These are phyloP conservation scores for Bremia lactucae DNA, from an alignment of 352 stramenopile genomes.

Conservation along the genomic window DNA sequence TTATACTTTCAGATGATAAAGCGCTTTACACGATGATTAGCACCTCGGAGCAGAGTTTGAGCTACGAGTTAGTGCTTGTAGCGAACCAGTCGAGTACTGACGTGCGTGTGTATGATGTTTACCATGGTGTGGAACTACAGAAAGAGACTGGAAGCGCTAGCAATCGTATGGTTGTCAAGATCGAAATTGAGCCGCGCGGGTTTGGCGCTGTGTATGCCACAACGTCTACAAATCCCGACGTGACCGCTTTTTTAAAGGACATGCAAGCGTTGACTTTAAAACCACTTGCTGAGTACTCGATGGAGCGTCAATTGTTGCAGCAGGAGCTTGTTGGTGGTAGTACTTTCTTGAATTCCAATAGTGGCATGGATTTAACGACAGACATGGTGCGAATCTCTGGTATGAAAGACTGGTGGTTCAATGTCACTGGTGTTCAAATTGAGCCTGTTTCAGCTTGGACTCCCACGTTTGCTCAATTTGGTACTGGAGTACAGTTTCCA, in stretches of 20 bases:
- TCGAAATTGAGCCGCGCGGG: conserved; percentile 42
- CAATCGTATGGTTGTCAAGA: conserved; percentile 9
- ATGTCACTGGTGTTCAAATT: conserved; percentile 70
- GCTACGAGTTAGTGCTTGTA: conserved; percentile 25
- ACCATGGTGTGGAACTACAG: conserved; percentile 37
- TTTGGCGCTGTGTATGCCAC: conserved; percentile 47
- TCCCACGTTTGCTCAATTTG: conserved; percentile 39
- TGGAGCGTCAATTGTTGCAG: conserved; percentile 24
- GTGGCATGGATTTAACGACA: background rate
- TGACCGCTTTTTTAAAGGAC: conserved; percentile 30
- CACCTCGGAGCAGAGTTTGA: conserved; percentile 18
- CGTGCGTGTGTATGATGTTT: conserved; percentile 49
- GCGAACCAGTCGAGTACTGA: conserved; percentile 8
- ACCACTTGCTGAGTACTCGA: conserved; percentile 39
- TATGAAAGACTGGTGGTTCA: conserved; percentile 59
- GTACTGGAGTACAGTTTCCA: conserved; percentile 73
- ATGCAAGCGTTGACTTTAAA: conserved; percentile 41
- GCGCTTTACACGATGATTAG: conserved; percentile 62
- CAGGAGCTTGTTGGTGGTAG: conserved; percentile 23
- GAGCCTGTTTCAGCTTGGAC: conserved; percentile 67
- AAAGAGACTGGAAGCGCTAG: conserved; percentile 4
- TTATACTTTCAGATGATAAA: conserved; percentile 19
- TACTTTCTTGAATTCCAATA: background rate
- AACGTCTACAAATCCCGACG: conserved; percentile 14
- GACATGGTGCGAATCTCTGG: conserved; percentile 46